A percentile compares a stretch with the other conserved stretches of the same genome.
Conservation (phyloP, 805 yeast genomes). For the Blastobotrys attinorum region DNA sequence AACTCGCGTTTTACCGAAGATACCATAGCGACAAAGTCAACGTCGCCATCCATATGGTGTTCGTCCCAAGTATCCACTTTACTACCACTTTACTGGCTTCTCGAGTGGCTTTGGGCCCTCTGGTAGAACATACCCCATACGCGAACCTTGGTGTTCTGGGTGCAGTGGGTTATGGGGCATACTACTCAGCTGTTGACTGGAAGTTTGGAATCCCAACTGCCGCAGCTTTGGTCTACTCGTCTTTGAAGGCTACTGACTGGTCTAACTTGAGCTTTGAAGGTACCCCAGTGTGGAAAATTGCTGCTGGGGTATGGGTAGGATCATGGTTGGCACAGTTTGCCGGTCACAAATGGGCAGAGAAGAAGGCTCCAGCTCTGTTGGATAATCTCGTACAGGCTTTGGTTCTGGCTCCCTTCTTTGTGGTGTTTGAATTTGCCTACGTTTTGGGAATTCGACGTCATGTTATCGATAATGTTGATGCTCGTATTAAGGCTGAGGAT, state of each 20-base stretch:
- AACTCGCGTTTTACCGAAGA: constrained; percentile 51
- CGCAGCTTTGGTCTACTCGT: constrained; percentile 29
- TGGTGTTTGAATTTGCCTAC: constrained; percentile 68
- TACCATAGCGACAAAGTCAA: constrained; percentile 44
- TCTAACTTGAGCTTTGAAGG: constrained; percentile 23
- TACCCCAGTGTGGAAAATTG: constrained; percentile 23
- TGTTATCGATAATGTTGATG: constrained; percentile 43
- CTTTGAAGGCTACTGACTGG: constrained; percentile 23
- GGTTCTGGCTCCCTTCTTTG: constrained; percentile 87
- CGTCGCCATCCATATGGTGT: constrained; percentile 66
- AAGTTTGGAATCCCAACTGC: constrained; percentile 41
- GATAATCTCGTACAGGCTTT: constrained; percentile 80
- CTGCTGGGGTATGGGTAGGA: constrained; percentile 38
- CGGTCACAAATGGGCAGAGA: constrained; percentile 81
- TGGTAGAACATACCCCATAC: constrained; percentile 14
- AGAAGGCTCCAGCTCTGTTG: constrained; percentile 75
- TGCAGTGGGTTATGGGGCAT: constrained; percentile 43
- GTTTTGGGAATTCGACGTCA: constrained; percentile 52
- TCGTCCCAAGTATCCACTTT: constrained; percentile 70
- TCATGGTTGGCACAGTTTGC: constrained; percentile 81
- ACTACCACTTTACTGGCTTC: constrained; percentile 40
- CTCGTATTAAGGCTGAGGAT: constrained; percentile 24
- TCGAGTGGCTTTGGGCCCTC: constrained; percentile 19
- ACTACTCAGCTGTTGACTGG: constrained; percentile 53
- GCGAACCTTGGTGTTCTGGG: constrained; percentile 41